Evolutionary conservation across 345 rosid genomes (phyloP).

Genomic region (Citropsis articulata): DNA sequence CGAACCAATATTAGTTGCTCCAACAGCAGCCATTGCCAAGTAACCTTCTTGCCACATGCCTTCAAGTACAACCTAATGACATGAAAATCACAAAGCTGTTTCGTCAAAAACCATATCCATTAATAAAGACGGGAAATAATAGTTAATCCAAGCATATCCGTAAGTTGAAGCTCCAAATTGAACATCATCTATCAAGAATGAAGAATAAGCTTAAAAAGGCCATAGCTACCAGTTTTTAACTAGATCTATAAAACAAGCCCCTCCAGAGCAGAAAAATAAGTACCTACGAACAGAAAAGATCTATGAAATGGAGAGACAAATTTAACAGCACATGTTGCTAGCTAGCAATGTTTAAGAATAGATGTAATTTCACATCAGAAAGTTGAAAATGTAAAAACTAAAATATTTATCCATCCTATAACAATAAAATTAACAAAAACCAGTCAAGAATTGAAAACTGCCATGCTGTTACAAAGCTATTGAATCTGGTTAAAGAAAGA

Average conservation of each 20-base stretch:
- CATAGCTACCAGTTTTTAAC: background rate
- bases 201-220: background rate
- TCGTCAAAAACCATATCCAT: background rate
- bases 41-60: slow-evolving; percentile 87
- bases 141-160: background rate
- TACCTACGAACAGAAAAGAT: background rate
- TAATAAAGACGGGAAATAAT: background rate
- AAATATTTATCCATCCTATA: background rate
- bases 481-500: background rate
- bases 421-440: background rate
- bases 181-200: background rate
- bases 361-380: background rate
- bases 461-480: background rate
- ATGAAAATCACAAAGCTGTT: slow-evolving; percentile 3
- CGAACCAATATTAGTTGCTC: slow-evolving; percentile 95
- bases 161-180: background rate
- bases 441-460: background rate
- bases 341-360: background rate
- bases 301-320: background rate
- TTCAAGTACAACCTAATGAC: slow-evolving; percentile 82
- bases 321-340: background rate
- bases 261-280: slow-evolving; percentile 4
- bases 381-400: background rate
- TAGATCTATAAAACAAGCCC: background rate
- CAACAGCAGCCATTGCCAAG: slow-evolving; percentile 91